These are phyloP conservation scores for Chrysoporthe cubensis DNA, from an alignment of 2,329 filamentous ascomycete species.

Conservation along the genomic window DNA sequence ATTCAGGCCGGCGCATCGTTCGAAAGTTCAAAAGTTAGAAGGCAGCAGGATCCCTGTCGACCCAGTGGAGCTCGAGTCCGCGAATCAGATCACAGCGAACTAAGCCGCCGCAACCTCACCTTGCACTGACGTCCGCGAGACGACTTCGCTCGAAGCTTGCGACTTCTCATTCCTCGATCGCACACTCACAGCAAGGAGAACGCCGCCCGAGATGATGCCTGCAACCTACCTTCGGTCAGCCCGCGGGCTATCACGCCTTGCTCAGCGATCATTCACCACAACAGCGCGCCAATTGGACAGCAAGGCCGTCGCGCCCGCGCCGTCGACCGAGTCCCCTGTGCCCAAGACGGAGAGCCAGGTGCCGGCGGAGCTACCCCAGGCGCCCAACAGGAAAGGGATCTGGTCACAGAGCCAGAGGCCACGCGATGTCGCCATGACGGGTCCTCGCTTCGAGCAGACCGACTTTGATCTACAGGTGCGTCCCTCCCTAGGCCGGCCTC, in stretches of 20 bases:
- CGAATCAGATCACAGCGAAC: constrained; percentile 15
- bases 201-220: constrained; percentile 49
- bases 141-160: constrained; percentile 25
- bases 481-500: not conserved
- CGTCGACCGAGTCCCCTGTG: constrained; percentile 47
- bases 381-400: constrained; percentile 78
- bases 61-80: not conserved
- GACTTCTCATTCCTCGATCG: constrained; percentile 9
- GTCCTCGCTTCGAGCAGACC: constrained; percentile 96
- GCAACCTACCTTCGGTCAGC: constrained; percentile 45
- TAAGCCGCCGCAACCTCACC: constrained; percentile 13
- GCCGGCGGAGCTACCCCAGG: constrained; percentile 67
- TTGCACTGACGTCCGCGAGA: constrained; percentile 14
- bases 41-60: constrained; percentile 2
- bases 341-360: constrained; percentile 48
- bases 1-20: not conserved
- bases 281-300: constrained; percentile 53
- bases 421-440: constrained; percentile 82
- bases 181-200: constrained; percentile 21
- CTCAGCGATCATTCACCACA: constrained; percentile 52
- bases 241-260: constrained; percentile 47
- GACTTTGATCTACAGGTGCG: constrained; percentile 89
- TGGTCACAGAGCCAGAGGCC: constrained; percentile 90
- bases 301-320: constrained; percentile 42
- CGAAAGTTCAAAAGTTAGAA: constrained; percentile 2